Evolutionary conservation across 768 basidiomycete genomes (phyloP).

Genomic region (Clavulina sp.): DNA sequence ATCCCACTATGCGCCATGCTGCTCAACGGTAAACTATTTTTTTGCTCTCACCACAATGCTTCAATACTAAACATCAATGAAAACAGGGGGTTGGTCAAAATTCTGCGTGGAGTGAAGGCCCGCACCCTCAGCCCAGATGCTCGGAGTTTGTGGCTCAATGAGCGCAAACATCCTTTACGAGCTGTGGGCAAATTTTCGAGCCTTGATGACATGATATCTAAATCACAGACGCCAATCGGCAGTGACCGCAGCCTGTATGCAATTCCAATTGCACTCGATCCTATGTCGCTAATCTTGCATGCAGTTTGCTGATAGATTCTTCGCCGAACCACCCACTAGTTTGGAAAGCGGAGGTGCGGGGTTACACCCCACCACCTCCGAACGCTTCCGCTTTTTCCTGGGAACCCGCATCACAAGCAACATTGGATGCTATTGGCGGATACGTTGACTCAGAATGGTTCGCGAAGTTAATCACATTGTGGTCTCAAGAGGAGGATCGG

Average conservation of each 20-base stretch:
- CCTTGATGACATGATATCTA: constrained; percentile 34
- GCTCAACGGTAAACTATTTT: constrained; percentile 36
- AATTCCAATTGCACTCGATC: neutral
- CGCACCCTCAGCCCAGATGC: constrained; percentile 44
- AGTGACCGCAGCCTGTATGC: constrained; percentile 7
- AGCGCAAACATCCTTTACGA: constrained; percentile 48
- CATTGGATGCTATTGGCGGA: constrained; percentile 33
- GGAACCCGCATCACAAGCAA: constrained; percentile 34
- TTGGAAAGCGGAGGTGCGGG: constrained; percentile 50
- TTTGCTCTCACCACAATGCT: neutral
- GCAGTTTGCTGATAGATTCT: constrained; percentile 45
- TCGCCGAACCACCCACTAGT: constrained; percentile 59
- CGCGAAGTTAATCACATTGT: constrained; percentile 39
- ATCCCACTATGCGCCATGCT: constrained; percentile 44
- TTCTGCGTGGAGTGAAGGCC: constrained; percentile 54
- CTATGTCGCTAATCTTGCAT: constrained; percentile 15
- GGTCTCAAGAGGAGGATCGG: constrained; percentile 61
- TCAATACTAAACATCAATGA: neutral
- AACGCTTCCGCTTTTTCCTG: constrained; percentile 29
- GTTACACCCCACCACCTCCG: constrained; percentile 29
- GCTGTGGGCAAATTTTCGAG: constrained; percentile 30
- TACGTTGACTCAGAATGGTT: constrained; percentile 41
- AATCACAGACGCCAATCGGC: constrained; percentile 22
- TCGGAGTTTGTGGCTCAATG: constrained; percentile 55
- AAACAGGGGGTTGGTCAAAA: constrained; percentile 44